A percentile compares a stretch with the other conserved stretches of the same genome.
Conservation (phyloP, 1,284 basidiomycete species). For the Stygiomarasmius scandens region DNA sequence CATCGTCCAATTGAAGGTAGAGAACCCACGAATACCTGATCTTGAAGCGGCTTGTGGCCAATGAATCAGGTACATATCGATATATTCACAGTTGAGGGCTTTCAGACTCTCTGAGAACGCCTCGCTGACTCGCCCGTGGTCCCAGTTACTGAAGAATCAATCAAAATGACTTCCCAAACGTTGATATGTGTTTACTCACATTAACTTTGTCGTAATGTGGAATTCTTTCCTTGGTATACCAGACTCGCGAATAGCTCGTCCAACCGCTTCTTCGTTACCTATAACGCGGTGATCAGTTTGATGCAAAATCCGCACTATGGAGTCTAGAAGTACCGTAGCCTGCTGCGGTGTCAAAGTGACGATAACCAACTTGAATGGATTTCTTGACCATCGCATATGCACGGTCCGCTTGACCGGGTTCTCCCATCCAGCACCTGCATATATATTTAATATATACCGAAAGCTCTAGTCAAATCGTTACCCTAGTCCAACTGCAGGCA, state of each 20-base stretch:
- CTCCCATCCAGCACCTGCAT: constrained; percentile 46
- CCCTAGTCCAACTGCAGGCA: constrained; percentile 43
- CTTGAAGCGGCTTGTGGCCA: constrained; percentile 43
- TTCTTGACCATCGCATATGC: constrained; percentile 39
- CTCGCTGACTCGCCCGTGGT: constrained; percentile 50
- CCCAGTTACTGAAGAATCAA: constrained; percentile 23
- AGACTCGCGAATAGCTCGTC: constrained; percentile 49
- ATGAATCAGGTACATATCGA: constrained; percentile 75
- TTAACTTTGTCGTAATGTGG: constrained; percentile 53
- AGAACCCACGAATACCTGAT: background rate
- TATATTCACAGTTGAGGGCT: constrained; percentile 61
- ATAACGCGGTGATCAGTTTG: background rate
- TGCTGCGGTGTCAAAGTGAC: constrained; percentile 39
- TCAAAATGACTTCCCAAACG: background rate
- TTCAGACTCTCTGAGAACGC: constrained; percentile 57
- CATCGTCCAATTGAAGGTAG: background rate
- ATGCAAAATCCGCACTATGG: too few relatives aligned
- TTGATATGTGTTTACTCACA: constrained; percentile 24
- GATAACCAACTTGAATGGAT: constrained; percentile 42
- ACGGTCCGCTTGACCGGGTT: constrained; percentile 32
- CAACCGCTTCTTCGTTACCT: constrained; percentile 52
- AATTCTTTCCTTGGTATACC: constrained; percentile 49
- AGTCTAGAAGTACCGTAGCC: too few relatives aligned
- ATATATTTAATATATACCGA: background rate
- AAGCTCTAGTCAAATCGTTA: constrained; percentile 15